Evolutionary conservation across 805 yeast species (phyloP).

Genomic region (Kurtzmaniella cleridarum): DNA sequence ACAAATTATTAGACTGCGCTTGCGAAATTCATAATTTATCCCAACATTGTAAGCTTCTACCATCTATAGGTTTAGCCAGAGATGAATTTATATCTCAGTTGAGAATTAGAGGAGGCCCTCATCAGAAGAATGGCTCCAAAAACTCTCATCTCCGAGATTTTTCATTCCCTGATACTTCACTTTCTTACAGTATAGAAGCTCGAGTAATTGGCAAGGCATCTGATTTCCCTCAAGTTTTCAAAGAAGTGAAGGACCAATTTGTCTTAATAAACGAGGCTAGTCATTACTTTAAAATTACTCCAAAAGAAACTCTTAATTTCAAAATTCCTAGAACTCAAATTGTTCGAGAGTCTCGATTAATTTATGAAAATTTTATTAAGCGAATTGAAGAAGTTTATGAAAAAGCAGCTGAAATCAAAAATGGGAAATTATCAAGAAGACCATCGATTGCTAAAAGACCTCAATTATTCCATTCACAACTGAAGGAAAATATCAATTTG

Average conservation of each 20-base stretch:
- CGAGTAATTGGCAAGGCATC: conserved; percentile 20
- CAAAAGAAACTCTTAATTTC: conserved; percentile 7
- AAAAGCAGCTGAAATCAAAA: conserved; percentile 10
- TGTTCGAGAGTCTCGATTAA: conserved; percentile 9
- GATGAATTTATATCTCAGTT: conserved; percentile 18
- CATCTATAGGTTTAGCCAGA: conserved; percentile 21
- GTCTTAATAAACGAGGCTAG: conserved; percentile 20
- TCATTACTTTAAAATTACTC: conserved; percentile 17
- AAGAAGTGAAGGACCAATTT: conserved; percentile 14
- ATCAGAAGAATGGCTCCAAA: neutral
- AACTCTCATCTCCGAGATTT: conserved; percentile 16
- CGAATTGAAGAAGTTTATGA: conserved; percentile 12
- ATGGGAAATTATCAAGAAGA: conserved; percentile 4
- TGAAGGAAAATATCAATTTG: neutral
- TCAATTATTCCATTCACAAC: conserved; percentile 9
- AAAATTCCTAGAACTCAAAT: conserved; percentile 5
- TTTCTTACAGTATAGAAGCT: conserved; percentile 24
- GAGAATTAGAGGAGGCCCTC: conserved; percentile 8
- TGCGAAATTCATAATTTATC: conserved; percentile 21
- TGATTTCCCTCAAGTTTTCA: conserved; percentile 11
- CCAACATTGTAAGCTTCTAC: conserved; percentile 18
- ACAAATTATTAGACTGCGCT: conserved; percentile 22
- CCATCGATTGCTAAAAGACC: conserved; percentile 13
- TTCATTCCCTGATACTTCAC: conserved; percentile 22
- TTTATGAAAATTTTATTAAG: conserved; percentile 12